phyloP scores from a whole-genome alignment of 352 stramenopile species.

The Pythium biforme region DNA sequence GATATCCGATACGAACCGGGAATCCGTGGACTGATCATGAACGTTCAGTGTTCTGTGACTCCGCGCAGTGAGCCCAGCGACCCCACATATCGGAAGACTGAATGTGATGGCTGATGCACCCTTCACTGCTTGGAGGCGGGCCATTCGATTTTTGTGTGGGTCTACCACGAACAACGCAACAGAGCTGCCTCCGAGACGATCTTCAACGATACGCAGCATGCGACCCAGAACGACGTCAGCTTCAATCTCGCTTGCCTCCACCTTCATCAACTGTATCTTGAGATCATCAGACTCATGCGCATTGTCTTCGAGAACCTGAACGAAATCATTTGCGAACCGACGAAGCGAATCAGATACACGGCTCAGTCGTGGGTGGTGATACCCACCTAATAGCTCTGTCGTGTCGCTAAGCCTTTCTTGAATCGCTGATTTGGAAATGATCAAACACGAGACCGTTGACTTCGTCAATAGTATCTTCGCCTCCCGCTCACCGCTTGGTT shows the following conservation, averaged over 20 bases:
- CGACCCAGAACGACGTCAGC: background rate
- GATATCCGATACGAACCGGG: background rate
- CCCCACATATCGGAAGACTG: background rate
- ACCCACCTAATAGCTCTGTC: background rate
- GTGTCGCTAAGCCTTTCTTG: background rate
- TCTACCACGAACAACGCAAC: slow-evolving; percentile 11
- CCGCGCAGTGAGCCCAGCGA: slow-evolving; percentile 5
- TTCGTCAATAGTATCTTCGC: background rate
- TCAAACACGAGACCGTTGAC: background rate
- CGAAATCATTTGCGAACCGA: slow-evolving; percentile 1
- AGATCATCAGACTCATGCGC: background rate
- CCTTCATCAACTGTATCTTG: background rate
- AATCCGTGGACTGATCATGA: background rate
- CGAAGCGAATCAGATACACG: background rate
- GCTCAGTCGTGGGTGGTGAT: background rate
- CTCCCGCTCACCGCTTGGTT: background rate
- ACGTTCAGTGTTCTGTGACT: background rate
- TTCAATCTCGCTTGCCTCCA: background rate
- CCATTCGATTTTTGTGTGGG: background rate
- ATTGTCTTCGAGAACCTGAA: background rate
- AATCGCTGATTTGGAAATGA: background rate
- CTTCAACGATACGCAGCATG: slow-evolving; percentile 4
- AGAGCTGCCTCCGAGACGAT: background rate
- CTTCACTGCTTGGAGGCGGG: background rate
- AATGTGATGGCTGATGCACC: background rate